Percentiles rank a stretch among this genome's conserved stretches.
Evolutionary conservation across 768 basidiomycete genomes (phyloP).

Genomic region (Suillus tomentosus): DNA sequence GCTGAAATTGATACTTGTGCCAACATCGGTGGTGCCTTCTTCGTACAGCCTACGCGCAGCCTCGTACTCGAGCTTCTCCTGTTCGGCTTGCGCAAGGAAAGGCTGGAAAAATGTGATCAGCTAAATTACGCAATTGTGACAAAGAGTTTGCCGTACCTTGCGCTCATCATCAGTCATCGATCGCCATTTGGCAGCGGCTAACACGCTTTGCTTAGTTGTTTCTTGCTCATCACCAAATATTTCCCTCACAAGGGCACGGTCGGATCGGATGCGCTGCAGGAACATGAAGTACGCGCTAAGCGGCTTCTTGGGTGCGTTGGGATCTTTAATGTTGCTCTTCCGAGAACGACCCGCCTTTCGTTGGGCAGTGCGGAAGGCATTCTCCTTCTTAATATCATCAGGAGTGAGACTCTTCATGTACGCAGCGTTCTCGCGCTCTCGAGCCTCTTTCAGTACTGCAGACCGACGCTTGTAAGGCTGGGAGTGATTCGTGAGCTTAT

Average conservation of each 20-base stretch:
- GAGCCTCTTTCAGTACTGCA: conserved; percentile 79
- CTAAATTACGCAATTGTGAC: conserved; percentile 7
- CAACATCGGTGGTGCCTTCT: conserved; percentile 70
- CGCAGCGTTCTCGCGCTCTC: conserved; percentile 77
- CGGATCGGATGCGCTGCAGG: conserved; percentile 84
- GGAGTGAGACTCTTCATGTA: conserved; percentile 91
- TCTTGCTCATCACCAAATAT: conserved; percentile 91
- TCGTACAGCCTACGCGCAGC: conserved; percentile 84
- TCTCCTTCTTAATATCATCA: conserved; percentile 94
- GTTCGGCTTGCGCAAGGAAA: conserved; percentile 90
- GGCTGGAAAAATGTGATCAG: conserved; percentile 53
- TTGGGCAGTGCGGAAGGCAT: conserved; percentile 87
- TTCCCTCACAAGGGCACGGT: conserved; percentile 68
- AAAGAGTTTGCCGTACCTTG: conserved; percentile 55
- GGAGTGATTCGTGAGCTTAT: conserved; percentile 20
- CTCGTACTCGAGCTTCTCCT: conserved; percentile 94
- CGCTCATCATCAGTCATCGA: conserved; percentile 92
- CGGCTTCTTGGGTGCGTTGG: conserved; percentile 95
- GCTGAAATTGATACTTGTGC: conserved; percentile 80
- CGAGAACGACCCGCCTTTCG: conserved; percentile 91
- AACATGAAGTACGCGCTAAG: conserved; percentile 95
- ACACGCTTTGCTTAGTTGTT: conserved; percentile 92
- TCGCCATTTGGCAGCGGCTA: conserved; percentile 92
- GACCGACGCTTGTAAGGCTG: conserved; percentile 88
- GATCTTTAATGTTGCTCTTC: conserved; percentile 94